Conservation (phyloP, 495 filamentous ascomycete species). For the Lophiostoma macrostomum region DNA sequence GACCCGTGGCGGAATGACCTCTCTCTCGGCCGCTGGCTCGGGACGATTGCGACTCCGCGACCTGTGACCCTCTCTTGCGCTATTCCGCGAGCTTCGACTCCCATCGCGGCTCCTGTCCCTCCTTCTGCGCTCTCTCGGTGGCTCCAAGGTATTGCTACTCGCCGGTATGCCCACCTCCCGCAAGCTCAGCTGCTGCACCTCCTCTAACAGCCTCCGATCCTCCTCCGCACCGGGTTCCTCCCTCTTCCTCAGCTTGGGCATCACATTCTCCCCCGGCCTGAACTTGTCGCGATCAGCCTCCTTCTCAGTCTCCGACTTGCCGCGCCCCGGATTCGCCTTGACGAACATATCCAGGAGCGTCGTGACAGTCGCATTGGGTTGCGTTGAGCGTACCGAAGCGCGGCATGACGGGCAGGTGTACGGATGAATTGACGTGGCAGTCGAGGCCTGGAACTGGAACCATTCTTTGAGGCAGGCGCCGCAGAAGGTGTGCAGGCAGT, state of each 20-base stretch:
- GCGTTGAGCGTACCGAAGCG: constrained; percentile 75
- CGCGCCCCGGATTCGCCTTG: constrained; percentile 68
- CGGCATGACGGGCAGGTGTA: constrained; percentile 94
- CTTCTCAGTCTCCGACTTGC: constrained; percentile 64
- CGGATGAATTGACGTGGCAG: constrained; percentile 51
- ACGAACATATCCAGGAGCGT: constrained; percentile 80
- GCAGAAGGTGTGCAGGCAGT: constrained; percentile 97
- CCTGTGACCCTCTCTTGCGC: constrained; percentile 1
- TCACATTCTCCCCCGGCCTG: constrained; percentile 71
- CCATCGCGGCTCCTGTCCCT: constrained; percentile 38
- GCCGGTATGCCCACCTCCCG: constrained; percentile 56
- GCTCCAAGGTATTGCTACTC: constrained; percentile 10
- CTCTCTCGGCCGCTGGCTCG: constrained; percentile 25
- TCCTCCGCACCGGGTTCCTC: constrained; percentile 57
- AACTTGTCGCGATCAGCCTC: constrained; percentile 67
- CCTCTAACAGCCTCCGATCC: constrained; percentile 65
- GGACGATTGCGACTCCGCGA: constrained; percentile 15
- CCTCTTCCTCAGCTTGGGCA: constrained; percentile 54
- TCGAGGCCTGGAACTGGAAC: constrained; percentile 67
- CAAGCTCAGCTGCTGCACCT: constrained; percentile 69
- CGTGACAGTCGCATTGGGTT: constrained; percentile 77
- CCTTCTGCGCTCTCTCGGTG: constrained; percentile 46
- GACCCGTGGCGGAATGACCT: constrained; percentile 45
- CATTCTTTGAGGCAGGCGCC: constrained; percentile 91
- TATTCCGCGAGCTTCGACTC: constrained; percentile 37